Percentiles rank a stretch among this genome's conserved stretches.
These are phyloP conservation scores for Ehretia macrophylla DNA, from an alignment of 257 asterid genomes.

Conservation along the genomic window DNA sequence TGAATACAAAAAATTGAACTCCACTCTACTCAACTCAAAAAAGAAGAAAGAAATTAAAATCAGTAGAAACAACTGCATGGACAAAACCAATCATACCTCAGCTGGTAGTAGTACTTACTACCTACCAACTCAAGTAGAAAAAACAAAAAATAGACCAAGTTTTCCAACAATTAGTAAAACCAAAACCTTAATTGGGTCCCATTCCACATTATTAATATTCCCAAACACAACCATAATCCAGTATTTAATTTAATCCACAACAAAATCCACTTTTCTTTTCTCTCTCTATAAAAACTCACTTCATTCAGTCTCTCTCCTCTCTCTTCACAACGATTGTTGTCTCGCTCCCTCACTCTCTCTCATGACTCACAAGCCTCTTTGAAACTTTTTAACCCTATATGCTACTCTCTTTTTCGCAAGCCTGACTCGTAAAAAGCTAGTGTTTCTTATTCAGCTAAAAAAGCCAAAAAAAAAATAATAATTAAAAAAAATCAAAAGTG, in stretches of 20 bases:
- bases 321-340: conserved; percentile 3
- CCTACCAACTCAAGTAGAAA: background rate
- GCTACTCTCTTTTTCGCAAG: conserved; percentile 47
- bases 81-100: background rate
- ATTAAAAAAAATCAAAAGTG: background rate
- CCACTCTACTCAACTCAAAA: too few relatives aligned
- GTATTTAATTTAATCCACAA: background rate
- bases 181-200: background rate
- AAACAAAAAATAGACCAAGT: background rate
- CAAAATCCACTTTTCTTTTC: background rate
- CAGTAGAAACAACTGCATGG: too few relatives aligned
- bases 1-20: too few relatives aligned
- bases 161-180: background rate
- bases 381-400: conserved; percentile 24
- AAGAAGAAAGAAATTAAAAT: too few relatives aligned
- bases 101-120: background rate
- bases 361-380: conserved; percentile 12
- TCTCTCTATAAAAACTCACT: background rate
- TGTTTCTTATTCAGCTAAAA: conserved; percentile 29
- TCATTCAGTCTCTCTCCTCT: conserved; percentile 10
- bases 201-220: background rate
- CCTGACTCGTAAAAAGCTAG: conserved; percentile 37
- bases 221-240: background rate
- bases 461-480: too few relatives aligned
- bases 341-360: conserved; percentile 29